phyloP scores from a whole-genome alignment of 2,329 filamentous ascomycete genomes.

The Coccinonectria pachysandricola region DNA sequence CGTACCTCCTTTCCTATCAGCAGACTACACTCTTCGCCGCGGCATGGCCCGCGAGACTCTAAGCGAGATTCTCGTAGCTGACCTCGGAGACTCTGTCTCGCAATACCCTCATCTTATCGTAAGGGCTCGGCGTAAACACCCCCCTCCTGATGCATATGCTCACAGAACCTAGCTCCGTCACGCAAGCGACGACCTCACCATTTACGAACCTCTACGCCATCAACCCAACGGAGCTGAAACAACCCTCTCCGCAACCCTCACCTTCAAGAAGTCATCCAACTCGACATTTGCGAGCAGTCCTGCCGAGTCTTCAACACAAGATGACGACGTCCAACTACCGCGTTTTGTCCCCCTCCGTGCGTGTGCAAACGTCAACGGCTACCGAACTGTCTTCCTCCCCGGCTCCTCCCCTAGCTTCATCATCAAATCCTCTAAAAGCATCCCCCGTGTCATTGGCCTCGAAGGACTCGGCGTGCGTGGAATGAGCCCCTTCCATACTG shows the following conservation, averaged over 20 bases:
- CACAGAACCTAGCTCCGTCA: slow-evolving; percentile 76
- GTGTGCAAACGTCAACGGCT: slow-evolving; percentile 60
- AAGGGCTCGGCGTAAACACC: too few species aligned
- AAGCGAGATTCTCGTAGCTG: slow-evolving; percentile 70
- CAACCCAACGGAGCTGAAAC: slow-evolving; percentile 26
- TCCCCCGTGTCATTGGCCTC: slow-evolving; percentile 64
- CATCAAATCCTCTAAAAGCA: slow-evolving; percentile 68
- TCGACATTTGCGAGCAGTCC: slow-evolving; percentile 51
- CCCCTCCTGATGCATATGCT: too few species aligned
- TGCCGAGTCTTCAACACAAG: slow-evolving; percentile 34
- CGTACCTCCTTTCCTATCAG: slow-evolving; percentile 64
- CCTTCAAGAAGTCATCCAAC: slow-evolving; percentile 69
- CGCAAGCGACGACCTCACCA: slow-evolving; percentile 67
- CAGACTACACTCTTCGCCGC: slow-evolving; percentile 59
- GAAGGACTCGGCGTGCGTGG: slow-evolving; percentile 58
- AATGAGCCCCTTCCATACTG: slow-evolving; percentile 67
- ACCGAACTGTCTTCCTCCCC: slow-evolving; percentile 72
- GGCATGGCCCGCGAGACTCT: slow-evolving; percentile 63
- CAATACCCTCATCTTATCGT: slow-evolving; percentile 75
- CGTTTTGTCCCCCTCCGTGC: slow-evolving; percentile 44
- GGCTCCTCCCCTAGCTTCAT: slow-evolving; percentile 74
- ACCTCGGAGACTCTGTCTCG: slow-evolving; percentile 66
- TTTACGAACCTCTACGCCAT: slow-evolving; percentile 71
- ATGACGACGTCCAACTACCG: slow-evolving; percentile 36
- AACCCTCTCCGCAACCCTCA: slow-evolving; percentile 45